Evolutionary conservation across 106 monocot genomes (phyloP), one percentile per base, ranked within the genome.

Genomic region (Phalaenopsis equestris): DNA sequence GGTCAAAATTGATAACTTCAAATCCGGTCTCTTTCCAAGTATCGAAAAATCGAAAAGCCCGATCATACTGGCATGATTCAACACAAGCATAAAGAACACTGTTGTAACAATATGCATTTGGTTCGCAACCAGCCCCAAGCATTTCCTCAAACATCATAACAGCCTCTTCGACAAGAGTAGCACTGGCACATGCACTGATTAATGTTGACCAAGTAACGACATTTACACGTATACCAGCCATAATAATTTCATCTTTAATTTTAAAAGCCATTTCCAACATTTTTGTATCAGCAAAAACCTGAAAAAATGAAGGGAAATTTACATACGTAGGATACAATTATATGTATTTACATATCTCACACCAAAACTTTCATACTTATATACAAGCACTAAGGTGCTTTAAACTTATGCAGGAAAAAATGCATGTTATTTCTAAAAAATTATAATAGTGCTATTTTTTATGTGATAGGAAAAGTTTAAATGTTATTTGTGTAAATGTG

Each of bases 231-330:
- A 93, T 87, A 81, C 79, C 90, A 79, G 91, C 82, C 45, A 83
- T 55, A 52, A 87, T 73, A 91, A 96, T 96, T 24, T 96, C 91
- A 55, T 90, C 90, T 86, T 93, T 96, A 55, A 91, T 82, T 18
- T 84, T 81, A 64, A 93, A 90, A 83, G 91, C 93, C 86, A 86
- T 87, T 81, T 93, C 81, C 90, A 84, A 90, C 96, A 91, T 90
- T 90, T 90, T 89, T 70, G 93, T 93, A 86, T 91, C 91, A 74
- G 96, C 90, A 86, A 96, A 89, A 11, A 87, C 91, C 96, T 96
- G 67, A 78, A 75, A 52, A 52, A 52, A 30, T 30, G 30, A 30
- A 30, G 30, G 30, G 30, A 30, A 30, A 0, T 30, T 30, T 30
- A 30, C 30, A 0, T 30, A 30, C 30, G 30, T 30, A 30, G 30